phyloP scores from a whole-genome alignment of 2,329 filamentous ascomycete species.

The Botrytis sinoallii region DNA sequence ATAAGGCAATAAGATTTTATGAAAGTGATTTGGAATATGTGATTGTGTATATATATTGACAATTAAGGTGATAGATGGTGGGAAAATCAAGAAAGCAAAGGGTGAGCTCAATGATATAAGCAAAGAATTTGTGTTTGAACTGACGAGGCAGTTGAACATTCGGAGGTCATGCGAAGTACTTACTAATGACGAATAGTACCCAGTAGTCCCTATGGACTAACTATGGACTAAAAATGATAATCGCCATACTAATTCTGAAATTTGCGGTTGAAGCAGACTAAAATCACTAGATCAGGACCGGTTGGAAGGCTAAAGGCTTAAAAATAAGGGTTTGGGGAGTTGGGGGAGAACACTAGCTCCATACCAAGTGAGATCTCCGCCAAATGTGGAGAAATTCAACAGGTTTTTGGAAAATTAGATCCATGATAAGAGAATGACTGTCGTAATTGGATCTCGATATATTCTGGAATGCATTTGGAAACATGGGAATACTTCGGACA shows the following conservation, averaged over 20 bases:
- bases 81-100: background rate
- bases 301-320: background rate
- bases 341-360: background rate
- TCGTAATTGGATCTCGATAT: background rate
- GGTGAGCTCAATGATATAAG: background rate
- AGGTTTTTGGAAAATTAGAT: background rate
- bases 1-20: background rate
- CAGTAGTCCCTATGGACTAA: background rate
- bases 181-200: background rate
- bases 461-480: background rate
- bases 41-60: background rate
- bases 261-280: too few species aligned
- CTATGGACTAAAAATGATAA: background rate
- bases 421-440: background rate
- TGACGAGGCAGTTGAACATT: background rate
- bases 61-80: background rate
- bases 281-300: background rate
- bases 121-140: background rate
- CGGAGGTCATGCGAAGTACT: background rate
- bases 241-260: background rate
- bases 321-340: background rate
- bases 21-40: background rate
- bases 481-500: slow-evolving; percentile 1
- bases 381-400: background rate
- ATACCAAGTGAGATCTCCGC: background rate